phyloP scores from a whole-genome alignment of 768 basidiomycete species.

The Tulasnella sp. region DNA sequence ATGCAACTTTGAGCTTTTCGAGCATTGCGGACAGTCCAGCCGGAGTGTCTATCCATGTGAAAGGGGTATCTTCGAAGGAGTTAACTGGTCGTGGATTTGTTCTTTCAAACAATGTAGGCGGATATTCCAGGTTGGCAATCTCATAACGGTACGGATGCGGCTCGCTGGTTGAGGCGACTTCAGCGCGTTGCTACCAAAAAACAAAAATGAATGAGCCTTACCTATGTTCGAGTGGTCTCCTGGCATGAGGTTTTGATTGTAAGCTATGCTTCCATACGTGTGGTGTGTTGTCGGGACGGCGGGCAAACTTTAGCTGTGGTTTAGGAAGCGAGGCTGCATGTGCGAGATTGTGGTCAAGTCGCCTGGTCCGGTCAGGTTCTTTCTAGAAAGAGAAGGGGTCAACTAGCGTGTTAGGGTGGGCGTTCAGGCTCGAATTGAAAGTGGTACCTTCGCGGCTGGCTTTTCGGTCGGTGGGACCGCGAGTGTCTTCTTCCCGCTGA shows the following conservation, averaged over 20 bases:
- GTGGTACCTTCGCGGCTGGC: conserved; percentile 24
- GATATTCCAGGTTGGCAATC: conserved; percentile 68
- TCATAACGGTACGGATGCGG: conserved; percentile 83
- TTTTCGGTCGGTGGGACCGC: conserved; percentile 30
- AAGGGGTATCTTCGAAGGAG: conserved; percentile 62
- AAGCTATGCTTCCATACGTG: conserved; percentile 64
- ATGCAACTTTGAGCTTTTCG: conserved; percentile 50
- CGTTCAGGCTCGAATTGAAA: conserved; percentile 6
- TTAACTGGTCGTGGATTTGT: conserved; percentile 48
- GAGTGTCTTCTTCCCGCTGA: conserved; percentile 66
- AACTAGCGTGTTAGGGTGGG: neutral
- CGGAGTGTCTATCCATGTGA: conserved; percentile 64
- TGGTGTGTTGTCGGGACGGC: conserved; percentile 54
- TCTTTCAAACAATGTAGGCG: conserved; percentile 58
- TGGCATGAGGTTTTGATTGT: conserved; percentile 73
- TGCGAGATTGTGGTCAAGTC: conserved; percentile 42
- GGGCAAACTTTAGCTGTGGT: conserved; percentile 73
- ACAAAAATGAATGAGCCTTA: conserved; percentile 29
- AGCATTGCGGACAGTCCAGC: conserved; percentile 60
- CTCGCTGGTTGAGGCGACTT: neutral
- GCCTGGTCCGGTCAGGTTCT: neutral
- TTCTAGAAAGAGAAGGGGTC: neutral
- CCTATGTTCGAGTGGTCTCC: conserved; percentile 69
- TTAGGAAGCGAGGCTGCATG: conserved; percentile 74
- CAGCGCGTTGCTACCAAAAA: neutral